These are phyloP conservation scores for Arthroderma sp. DNA, from an alignment of 2,329 filamentous ascomycete genomes.

Conservation along the genomic window DNA sequence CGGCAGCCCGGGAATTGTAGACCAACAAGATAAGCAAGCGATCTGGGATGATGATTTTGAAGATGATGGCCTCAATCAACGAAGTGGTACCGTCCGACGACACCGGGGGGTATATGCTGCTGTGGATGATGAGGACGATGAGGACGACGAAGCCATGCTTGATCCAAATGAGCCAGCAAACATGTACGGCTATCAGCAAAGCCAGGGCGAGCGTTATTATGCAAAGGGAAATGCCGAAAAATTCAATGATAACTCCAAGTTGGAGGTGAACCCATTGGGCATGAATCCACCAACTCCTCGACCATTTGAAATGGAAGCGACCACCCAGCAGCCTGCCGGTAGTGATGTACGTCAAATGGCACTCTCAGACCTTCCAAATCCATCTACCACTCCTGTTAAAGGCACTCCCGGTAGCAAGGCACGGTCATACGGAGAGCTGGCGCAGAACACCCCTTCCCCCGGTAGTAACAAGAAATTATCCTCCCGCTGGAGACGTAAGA, in stretches of 20 bases:
- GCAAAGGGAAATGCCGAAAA: slow-evolving; percentile 26
- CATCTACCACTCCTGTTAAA: slow-evolving; percentile 23
- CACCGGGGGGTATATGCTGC: slow-evolving; percentile 29
- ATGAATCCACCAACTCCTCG: slow-evolving; percentile 38
- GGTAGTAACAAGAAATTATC: slow-evolving; percentile 15
- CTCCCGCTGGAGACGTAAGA: slow-evolving; percentile 21
- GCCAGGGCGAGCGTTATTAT: slow-evolving; percentile 24
- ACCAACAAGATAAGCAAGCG: background rate
- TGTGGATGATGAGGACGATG: slow-evolving; percentile 23
- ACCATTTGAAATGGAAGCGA: slow-evolving; percentile 19
- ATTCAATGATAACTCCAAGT: slow-evolving; percentile 19
- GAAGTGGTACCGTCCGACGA: slow-evolving; percentile 25
- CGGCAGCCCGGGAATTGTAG: slow-evolving; percentile 21
- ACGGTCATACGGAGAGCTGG: slow-evolving; percentile 32
- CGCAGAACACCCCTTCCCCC: slow-evolving; percentile 17
- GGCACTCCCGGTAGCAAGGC: slow-evolving; percentile 20
- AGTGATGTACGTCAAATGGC: slow-evolving; percentile 20
- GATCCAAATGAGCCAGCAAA: background rate
- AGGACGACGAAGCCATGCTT: slow-evolving; percentile 14
- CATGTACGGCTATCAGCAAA: slow-evolving; percentile 15
- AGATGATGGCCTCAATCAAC: background rate
- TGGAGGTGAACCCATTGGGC: slow-evolving; percentile 32
- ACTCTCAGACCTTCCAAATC: slow-evolving; percentile 15
- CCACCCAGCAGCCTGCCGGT: slow-evolving; percentile 23
- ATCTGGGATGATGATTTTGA: background rate